Evolutionary conservation across 2,329 filamentous ascomycete species (phyloP).

Genomic region (Trichoderma sp.): DNA sequence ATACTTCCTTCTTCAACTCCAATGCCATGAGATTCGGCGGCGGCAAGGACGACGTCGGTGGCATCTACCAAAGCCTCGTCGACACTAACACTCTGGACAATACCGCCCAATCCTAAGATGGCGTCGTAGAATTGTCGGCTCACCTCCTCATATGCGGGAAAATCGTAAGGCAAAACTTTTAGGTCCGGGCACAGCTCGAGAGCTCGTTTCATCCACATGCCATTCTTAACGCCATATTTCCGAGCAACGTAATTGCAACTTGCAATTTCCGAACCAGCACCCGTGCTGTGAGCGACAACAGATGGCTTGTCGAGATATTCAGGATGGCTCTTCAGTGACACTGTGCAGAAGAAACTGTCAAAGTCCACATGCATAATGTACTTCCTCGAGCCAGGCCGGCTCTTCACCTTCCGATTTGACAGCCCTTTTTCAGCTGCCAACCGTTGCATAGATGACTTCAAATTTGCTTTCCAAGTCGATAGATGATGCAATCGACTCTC

Average conservation of each 20-base stretch:
- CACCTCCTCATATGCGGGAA: conserved; percentile 88
- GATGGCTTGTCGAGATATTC: conserved; percentile 75
- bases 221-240: conserved; percentile 84
- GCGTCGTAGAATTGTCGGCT: conserved; percentile 84
- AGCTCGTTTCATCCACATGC: conserved; percentile 98
- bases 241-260: conserved; percentile 95
- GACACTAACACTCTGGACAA: conserved; percentile 94
- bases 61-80: conserved; percentile 92
- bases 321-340: conserved; percentile 75
- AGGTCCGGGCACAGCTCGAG: conserved; percentile 78
- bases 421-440: conserved; percentile 67
- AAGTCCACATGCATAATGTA: conserved; percentile 97
- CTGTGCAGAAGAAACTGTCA: conserved; percentile 96
- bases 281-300: conserved; percentile 83
- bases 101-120: conserved; percentile 73
- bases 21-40: conserved; percentile 62
- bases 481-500: conserved; percentile 94
- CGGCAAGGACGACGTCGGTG: conserved; percentile 64
- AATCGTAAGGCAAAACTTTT: conserved; percentile 92
- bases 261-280: conserved; percentile 88
- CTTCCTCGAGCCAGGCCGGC: conserved; percentile 61
- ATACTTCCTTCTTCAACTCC: conserved; percentile 65
- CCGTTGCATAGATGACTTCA: conserved; percentile 84
- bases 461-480: conserved; percentile 92
- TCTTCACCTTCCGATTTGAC: conserved; percentile 45